These are phyloP conservation scores for Candida argentea DNA, from an alignment of 805 yeast genomes.

Conservation along the genomic window DNA sequence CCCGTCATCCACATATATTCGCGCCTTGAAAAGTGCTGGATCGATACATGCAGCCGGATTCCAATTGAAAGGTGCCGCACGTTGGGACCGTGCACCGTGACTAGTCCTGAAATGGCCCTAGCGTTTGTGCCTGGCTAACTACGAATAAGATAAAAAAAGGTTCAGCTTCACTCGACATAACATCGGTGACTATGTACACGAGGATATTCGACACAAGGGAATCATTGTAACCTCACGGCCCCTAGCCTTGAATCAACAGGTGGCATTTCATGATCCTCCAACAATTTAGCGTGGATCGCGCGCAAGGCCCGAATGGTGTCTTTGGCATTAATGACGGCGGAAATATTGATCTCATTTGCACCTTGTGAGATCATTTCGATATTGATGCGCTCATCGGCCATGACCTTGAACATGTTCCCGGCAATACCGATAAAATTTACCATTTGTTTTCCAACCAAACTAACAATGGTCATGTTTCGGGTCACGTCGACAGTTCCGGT, in stretches of 20 bases:
- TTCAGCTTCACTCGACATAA: too few relatives aligned
- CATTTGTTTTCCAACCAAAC: conserved; percentile 95
- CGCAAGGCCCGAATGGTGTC: conserved; percentile 81
- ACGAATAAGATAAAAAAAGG: too few relatives aligned
- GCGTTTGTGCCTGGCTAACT: too few relatives aligned
- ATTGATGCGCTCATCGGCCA: conserved; percentile 86
- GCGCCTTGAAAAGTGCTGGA: too few relatives aligned
- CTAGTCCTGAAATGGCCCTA: too few relatives aligned
- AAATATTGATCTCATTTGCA: conserved; percentile 93
- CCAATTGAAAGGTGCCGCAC: too few relatives aligned
- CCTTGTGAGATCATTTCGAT: conserved; percentile 99
- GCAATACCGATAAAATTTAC: conserved; percentile 95
- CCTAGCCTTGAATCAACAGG: conserved; percentile 25
- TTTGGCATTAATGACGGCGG: conserved; percentile 81
- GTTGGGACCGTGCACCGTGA: too few relatives aligned
- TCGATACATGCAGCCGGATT: too few relatives aligned
- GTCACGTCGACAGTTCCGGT: conserved; percentile 89
- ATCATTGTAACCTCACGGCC: conserved; percentile 12
- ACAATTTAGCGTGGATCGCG: conserved; percentile 69
- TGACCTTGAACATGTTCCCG: conserved; percentile 88
- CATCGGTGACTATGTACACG: conserved; percentile 2
- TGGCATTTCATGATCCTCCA: conserved; percentile 32
- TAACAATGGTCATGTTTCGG: conserved; percentile 79
- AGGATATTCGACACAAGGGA: conserved; percentile 1
- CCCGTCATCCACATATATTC: too few relatives aligned